A percentile compares a stretch with the other conserved stretches of the same genome.
Conservation (phyloP, 345 rosid genomes). For the Melaleuca alternifolia region DNA sequence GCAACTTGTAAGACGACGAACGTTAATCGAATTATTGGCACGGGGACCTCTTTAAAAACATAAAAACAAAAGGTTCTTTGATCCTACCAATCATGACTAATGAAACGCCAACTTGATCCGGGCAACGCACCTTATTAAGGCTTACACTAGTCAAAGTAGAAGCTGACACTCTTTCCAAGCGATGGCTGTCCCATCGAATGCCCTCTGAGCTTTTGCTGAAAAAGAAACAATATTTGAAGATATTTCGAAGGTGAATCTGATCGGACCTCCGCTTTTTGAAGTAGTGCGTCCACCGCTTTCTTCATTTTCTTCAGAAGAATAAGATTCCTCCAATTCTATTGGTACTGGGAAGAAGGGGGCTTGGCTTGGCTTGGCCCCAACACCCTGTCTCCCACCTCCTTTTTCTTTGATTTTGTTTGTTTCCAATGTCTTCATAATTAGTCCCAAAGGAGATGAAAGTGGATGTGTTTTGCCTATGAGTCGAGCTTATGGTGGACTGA, state of each 20-base stretch:
- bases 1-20: not conserved
- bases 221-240: not conserved
- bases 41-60: not conserved
- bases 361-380: not conserved
- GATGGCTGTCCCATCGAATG: not conserved
- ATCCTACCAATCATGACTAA: not conserved
- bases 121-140: not conserved
- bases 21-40: not conserved
- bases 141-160: not conserved
- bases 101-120: not conserved
- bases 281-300: not conserved
- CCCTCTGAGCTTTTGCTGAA: not conserved
- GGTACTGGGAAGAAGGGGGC: not conserved
- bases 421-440: not conserved
- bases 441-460: not conserved
- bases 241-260: not conserved
- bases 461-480: not conserved
- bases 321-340: not conserved
- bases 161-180: not conserved
- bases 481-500: not conserved
- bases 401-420: not conserved
- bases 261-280: not conserved
- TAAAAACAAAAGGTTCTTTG: not conserved
- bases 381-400: not conserved
- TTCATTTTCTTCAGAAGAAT: slow-evolving; percentile 8